Evolutionary conservation across 331 rosid genomes (phyloP), one percentile per base, ranked within the genome.

Genomic region (Prunus yedoensis): DNA sequence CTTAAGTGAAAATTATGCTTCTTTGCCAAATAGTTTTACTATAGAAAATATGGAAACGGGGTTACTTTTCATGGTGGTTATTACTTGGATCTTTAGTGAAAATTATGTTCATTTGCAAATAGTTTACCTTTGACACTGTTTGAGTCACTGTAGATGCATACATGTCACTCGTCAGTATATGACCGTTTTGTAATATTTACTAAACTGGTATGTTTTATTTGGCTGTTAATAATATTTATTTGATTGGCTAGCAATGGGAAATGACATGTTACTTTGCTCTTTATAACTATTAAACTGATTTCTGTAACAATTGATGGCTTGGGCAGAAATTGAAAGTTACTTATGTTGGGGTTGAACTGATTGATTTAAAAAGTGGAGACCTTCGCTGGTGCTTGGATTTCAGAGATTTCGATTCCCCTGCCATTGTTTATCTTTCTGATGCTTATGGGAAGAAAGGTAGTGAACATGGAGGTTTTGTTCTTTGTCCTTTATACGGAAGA

Each of bases 311-410:
- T 67, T 80, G 83, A 72, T 62, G 78, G 68, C 62, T 75, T 75
- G 74, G 61, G 71, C 98, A 95, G 99, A 95, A 92, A 88, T 70
- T 95, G 83, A 95, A 89, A 86, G 84, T 95, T 80, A 89, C 99
- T 27, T 80, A 88, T 73, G 94, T 80, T 11, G 99, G 98, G 67
- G 94, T 91, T 27, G 99, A 95, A 74, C 91, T 95, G 79, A 70
- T 89, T 30, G 97, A 95, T 67, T 27, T 84, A 68, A 89, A 79
- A 83, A 80, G 96, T 41, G 99, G 97, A 78, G 99, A 95, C 68
- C 98, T 92, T 78, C 97, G 91, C 68, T 95, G 99, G 99, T 95
- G 99, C 88, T 91, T 95, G 94, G 99, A 95, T 81, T 95, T 95
- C 80, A 95, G 99, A 95, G 99, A 95, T 75, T 92, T 95, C 95